phyloP scores from a whole-genome alignment of 2,329 filamentous ascomycete genomes.

The Apiospora rasikravindrae region DNA sequence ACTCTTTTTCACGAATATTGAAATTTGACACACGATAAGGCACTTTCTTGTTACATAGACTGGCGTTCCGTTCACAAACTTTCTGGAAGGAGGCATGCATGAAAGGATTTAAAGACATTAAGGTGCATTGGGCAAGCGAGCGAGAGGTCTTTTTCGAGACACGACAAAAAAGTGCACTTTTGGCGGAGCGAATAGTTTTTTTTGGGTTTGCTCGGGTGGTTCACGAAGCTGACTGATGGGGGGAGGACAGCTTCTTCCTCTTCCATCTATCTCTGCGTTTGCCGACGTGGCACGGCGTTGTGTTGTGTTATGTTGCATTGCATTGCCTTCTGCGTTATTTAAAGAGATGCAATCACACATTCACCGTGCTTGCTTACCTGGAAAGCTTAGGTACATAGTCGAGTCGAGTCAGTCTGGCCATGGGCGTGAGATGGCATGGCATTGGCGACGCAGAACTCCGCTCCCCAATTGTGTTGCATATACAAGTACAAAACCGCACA shows the following conservation, averaged over 20 bases:
- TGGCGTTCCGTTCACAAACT: not conserved
- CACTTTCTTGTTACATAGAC: not conserved
- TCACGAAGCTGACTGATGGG: not conserved
- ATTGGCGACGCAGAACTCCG: not conserved
- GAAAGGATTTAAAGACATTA: conserved; percentile 2
- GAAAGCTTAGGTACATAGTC: not conserved
- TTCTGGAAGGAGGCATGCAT: conserved; percentile 3
- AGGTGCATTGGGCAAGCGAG: conserved; percentile 17
- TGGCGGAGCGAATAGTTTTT: not conserved
- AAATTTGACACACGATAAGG: conserved; percentile 15
- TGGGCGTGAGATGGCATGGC: not conserved
- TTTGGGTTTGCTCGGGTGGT: not conserved
- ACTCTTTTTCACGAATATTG: not conserved
- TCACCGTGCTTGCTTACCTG: not conserved
- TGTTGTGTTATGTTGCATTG: not conserved
- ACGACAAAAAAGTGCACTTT: not conserved
- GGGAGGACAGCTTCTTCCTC: not conserved
- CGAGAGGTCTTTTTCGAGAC: conserved; percentile 6
- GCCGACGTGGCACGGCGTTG: not conserved
- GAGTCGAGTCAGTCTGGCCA: not conserved
- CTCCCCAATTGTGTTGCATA: not conserved
- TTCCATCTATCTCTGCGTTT: not conserved
- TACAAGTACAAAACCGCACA: not conserved
- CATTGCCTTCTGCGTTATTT: not conserved
- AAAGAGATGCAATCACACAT: not conserved